These are phyloP conservation scores for Cornus florida DNA, from an alignment of 148 eudicot genomes.

Conservation along the genomic window DNA sequence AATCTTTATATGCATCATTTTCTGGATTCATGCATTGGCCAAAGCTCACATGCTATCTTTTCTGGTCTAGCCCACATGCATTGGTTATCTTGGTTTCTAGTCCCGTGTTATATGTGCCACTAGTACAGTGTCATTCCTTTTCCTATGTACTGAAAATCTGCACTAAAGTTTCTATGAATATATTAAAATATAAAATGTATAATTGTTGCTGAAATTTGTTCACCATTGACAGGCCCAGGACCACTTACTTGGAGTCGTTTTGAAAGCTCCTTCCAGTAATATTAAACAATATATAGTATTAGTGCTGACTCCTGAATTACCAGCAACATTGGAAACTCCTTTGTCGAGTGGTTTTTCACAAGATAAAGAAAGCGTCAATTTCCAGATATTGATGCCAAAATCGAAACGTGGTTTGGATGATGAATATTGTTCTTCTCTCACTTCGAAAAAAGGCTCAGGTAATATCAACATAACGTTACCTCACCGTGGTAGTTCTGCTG, in stretches of 20 bases:
- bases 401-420: constrained; percentile 71
- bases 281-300: constrained; percentile 61
- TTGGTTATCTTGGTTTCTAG: not conserved
- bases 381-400: constrained; percentile 71
- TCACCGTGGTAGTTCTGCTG: constrained; percentile 76
- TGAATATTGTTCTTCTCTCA: constrained; percentile 64
- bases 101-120: not conserved
- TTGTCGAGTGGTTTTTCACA: constrained; percentile 26
- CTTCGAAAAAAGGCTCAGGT: constrained; percentile 75
- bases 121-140: not conserved
- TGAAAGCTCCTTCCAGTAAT: constrained; percentile 64
- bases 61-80: too few species aligned
- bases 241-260: constrained; percentile 83
- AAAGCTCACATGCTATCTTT: not conserved
- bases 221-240: constrained; percentile 62
- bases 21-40: not conserved
- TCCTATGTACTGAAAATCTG: not conserved
- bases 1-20: constrained; percentile 1
- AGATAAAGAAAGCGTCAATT: constrained; percentile 45
- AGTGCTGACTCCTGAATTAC: constrained; percentile 72
- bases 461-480: constrained; percentile 72
- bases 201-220: constrained; percentile 6
- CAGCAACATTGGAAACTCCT: constrained; percentile 43
- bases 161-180: not conserved
- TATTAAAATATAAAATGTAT: too few species aligned